These are phyloP conservation scores for Entophlyctis luteolus DNA, from an alignment of 192 early-diverging fungal species.

Conservation along the genomic window DNA sequence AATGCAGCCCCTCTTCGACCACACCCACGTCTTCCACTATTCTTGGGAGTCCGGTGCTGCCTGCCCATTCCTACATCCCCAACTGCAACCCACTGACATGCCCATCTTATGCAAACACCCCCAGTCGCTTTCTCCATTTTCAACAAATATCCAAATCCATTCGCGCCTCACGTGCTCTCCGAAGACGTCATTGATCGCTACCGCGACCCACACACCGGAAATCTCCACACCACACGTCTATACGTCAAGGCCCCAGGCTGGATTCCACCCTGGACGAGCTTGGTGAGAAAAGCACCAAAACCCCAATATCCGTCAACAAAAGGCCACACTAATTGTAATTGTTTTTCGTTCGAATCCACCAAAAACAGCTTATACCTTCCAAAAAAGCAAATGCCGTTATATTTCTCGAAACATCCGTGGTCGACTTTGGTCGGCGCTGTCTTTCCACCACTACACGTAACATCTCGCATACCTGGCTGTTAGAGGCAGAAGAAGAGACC, in stretches of 20 bases:
- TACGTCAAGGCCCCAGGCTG: conserved; percentile 83
- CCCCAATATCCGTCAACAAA: too few relatives aligned
- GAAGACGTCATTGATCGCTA: conserved; percentile 88
- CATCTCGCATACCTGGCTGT: conserved; percentile 84
- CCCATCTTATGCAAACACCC: background rate
- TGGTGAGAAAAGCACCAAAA: conserved; percentile 19
- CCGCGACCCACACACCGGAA: conserved; percentile 69
- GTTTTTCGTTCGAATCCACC: background rate
- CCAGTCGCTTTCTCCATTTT: conserved; percentile 86
- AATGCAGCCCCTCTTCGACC: conserved; percentile 85
- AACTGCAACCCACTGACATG: background rate
- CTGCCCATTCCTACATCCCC: background rate
- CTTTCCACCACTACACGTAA: conserved; percentile 85
- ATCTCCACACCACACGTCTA: conserved; percentile 81
- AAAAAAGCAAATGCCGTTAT: too few relatives aligned
- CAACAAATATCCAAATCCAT: conserved; percentile 96
- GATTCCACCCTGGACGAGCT: conserved; percentile 83
- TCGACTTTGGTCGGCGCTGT: too few relatives aligned
- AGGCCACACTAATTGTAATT: too few relatives aligned
- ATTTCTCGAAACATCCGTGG: too few relatives aligned
- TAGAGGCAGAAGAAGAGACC: conserved; percentile 94
- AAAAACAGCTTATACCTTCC: background rate
- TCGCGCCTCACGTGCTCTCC: conserved; percentile 87
- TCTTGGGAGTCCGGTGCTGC: background rate
- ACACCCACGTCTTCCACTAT: conserved; percentile 71